Conservation (phyloP, 257 asterid species). For the Salvia hispanica region DNA sequence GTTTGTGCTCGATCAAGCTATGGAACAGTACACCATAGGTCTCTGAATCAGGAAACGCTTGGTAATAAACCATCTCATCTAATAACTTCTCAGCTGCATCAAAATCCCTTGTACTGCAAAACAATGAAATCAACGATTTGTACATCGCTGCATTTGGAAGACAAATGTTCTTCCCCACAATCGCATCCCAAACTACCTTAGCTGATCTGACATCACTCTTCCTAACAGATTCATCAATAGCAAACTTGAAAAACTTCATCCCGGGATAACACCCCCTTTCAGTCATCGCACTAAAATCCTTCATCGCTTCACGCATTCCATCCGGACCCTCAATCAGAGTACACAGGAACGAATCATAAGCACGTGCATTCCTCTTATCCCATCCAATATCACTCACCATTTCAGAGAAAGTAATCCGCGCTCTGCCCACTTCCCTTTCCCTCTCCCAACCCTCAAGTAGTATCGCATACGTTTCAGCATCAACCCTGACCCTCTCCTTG, state of each 20-base stretch:
- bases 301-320: conserved; percentile 52
- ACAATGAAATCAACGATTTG: conserved; percentile 54
- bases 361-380: conserved; percentile 50
- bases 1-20: conserved; percentile 48
- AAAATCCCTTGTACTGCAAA: conserved; percentile 54
- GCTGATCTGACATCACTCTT: conserved; percentile 56
- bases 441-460: conserved; percentile 74
- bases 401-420: conserved; percentile 50
- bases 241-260: conserved; percentile 55
- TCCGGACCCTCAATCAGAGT: conserved; percentile 56
- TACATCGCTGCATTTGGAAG: conserved; percentile 47
- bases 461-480: conserved; percentile 56
- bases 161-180: conserved; percentile 51
- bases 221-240: conserved; percentile 58
- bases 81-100: conserved; percentile 48
- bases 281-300: conserved; percentile 41
- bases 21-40: conserved; percentile 56
- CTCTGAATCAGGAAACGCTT: conserved; percentile 67
- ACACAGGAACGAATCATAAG: conserved; percentile 64
- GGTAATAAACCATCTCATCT: conserved; percentile 64
- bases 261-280: conserved; percentile 63
- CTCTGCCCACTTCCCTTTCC: conserved; percentile 43
- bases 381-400: conserved; percentile 70
- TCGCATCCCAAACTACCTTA: conserved; percentile 51
- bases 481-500: conserved; percentile 46